Evolutionary conservation across 1,284 basidiomycete genomes (phyloP).

Genomic region (Agroathelia rolfsii): DNA sequence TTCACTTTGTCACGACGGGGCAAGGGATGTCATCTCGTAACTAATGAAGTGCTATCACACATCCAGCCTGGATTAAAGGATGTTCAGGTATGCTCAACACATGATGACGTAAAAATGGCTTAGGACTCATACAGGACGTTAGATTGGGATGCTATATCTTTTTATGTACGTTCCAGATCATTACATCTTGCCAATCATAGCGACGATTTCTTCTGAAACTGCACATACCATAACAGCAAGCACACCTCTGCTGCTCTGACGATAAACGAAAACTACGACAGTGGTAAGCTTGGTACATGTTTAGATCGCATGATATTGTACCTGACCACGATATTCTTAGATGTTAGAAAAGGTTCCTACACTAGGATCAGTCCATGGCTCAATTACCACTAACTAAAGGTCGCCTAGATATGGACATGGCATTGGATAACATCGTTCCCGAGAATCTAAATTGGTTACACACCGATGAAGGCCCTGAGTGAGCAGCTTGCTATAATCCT

Average conservation of each 20-base stretch:
- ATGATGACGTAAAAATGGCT: background rate
- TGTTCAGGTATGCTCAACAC: conserved; percentile 41
- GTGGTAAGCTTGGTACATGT: conserved; percentile 29
- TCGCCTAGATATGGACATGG: conserved; percentile 70
- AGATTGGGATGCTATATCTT: conserved; percentile 68
- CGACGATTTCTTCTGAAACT: conserved; percentile 2
- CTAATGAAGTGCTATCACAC: conserved; percentile 63
- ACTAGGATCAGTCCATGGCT: no score
- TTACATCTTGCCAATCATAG: background rate
- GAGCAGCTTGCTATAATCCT: conserved; percentile 19
- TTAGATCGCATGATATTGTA: background rate
- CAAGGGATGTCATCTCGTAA: conserved; percentile 83
- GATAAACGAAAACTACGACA: conserved; percentile 80
- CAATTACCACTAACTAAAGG: conserved; percentile 3
- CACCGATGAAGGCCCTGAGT: conserved; percentile 88
- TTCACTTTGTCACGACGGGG: conserved; percentile 54
- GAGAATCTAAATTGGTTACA: conserved; percentile 82
- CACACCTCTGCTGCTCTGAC: conserved; percentile 88
- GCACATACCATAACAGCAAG: conserved; percentile 40
- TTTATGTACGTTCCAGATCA: conserved; percentile 48
- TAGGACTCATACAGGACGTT: conserved; percentile 6
- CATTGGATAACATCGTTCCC: conserved; percentile 80
- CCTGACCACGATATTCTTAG: conserved; percentile 22
- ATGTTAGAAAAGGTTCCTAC: conserved; percentile 45
- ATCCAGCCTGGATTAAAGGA: conserved; percentile 67